These are phyloP conservation scores for Claviceps africana DNA, from an alignment of 2,329 filamentous ascomycete genomes.

Conservation along the genomic window DNA sequence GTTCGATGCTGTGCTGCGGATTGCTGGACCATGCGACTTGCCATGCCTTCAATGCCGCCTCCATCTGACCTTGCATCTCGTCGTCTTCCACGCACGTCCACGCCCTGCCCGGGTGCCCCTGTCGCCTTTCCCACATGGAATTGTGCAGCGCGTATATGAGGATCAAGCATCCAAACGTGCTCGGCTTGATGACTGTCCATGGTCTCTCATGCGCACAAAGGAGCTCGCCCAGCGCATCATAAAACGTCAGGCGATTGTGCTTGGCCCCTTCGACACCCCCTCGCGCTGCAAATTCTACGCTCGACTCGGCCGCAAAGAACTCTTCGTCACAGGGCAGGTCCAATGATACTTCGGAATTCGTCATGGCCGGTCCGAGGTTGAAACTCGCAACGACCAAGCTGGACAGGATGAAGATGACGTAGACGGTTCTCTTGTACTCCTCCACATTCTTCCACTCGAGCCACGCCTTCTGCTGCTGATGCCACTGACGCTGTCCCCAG, in stretches of 20 bases:
- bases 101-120: conserved; percentile 71
- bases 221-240: conserved; percentile 65
- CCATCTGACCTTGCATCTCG: conserved; percentile 89
- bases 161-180: conserved; percentile 81
- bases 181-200: conserved; percentile 57
- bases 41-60: conserved; percentile 88
- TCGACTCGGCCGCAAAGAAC: conserved; percentile 70
- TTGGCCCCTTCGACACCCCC: conserved; percentile 58
- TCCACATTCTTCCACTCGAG: conserved; percentile 76
- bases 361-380: conserved; percentile 79
- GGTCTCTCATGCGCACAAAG: conserved; percentile 59
- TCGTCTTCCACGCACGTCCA: conserved; percentile 92
- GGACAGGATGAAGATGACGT: conserved; percentile 79
- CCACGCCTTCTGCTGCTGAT: conserved; percentile 50
- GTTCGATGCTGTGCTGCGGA: conserved; percentile 67
- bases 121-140: conserved; percentile 95
- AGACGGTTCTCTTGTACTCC: conserved; percentile 86
- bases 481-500: conserved; percentile 29
- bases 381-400: conserved; percentile 85
- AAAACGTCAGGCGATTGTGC: conserved; percentile 63
- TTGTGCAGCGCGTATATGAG: conserved; percentile 93
- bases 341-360: conserved; percentile 83
- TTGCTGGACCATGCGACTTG: conserved; percentile 83
- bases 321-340: conserved; percentile 90
- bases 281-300: conserved; percentile 65